phyloP scores from a whole-genome alignment of 192 early-diverging fungal species.

The Podila minutissima region DNA sequence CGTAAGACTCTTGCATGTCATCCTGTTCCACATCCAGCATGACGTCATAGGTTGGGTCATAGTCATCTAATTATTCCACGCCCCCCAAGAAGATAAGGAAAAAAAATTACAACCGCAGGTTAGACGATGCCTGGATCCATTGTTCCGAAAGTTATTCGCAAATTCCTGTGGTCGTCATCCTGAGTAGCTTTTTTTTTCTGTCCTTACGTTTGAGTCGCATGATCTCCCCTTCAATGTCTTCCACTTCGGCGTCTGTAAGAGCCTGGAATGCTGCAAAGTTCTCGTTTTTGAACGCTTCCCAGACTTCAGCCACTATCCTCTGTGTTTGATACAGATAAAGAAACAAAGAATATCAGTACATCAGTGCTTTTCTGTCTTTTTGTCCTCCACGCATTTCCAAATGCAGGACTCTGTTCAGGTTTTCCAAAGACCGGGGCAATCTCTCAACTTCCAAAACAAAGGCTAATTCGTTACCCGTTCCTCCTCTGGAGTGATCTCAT shows the following conservation, averaged over 20 bases:
- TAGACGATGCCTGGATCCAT: not conserved
- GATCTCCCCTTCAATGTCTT: conserved; percentile 42
- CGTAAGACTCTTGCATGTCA: conserved; percentile 24
- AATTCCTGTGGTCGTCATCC: not conserved
- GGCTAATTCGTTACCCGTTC: conserved; percentile 13
- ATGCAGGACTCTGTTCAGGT: not conserved
- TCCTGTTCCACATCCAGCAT: conserved; percentile 28
- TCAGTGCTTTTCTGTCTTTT: not conserved
- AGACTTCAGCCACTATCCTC: conserved; percentile 39
- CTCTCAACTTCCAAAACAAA: not conserved
- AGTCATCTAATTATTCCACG: conserved; percentile 8
- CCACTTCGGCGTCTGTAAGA: conserved; percentile 37
- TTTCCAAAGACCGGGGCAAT: not conserved
- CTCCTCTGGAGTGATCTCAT: conserved; percentile 15
- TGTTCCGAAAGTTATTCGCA: not conserved
- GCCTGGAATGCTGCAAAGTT: conserved; percentile 32
- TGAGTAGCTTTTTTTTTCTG: not conserved
- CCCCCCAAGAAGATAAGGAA: not conserved
- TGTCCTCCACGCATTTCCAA: not conserved
- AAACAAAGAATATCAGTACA: not conserved
- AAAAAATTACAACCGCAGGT: not conserved
- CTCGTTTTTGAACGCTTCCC: conserved; percentile 39
- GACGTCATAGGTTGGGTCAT: conserved; percentile 38
- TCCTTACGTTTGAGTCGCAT: conserved; percentile 23
- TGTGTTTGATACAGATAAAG: not conserved